Evolutionary conservation across 768 basidiomycete species (phyloP).

Genomic region (Cyclocybe aegerita): DNA sequence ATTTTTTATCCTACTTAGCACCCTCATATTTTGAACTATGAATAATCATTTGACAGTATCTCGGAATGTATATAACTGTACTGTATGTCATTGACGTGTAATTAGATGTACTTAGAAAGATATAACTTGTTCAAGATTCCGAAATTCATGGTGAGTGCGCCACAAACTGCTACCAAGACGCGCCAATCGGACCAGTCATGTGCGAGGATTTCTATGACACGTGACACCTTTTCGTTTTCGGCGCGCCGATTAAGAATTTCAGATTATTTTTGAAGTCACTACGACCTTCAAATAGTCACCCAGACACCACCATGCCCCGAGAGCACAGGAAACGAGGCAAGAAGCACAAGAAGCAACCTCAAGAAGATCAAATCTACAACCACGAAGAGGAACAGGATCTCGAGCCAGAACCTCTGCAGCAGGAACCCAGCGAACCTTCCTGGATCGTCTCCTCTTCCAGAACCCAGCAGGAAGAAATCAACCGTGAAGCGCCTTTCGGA

Average conservation of each 20-base stretch:
- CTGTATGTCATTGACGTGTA: no score
- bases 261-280: not conserved
- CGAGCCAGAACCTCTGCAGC: conserved; percentile 11
- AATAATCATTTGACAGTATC: no score
- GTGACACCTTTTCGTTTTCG: not conserved
- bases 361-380: conserved; percentile 21
- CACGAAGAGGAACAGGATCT: conserved; percentile 6
- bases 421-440: conserved; percentile 47
- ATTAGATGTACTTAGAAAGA: no score
- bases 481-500: conserved; percentile 83
- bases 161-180: no score
- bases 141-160: no score
- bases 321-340: conserved; percentile 78
- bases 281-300: not conserved
- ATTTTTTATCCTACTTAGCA: no score
- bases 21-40: no score
- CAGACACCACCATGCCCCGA: conserved; percentile 56
- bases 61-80: no score
- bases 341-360: conserved; percentile 57
- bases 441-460: conserved; percentile 59
- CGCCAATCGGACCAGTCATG: no score
- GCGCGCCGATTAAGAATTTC: not conserved
- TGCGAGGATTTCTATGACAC: no score
- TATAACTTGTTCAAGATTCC: no score
- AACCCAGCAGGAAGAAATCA: conserved; percentile 32